Evolutionary conservation across 768 basidiomycete genomes (phyloP).

Genomic region (Amanita brunnescens): DNA sequence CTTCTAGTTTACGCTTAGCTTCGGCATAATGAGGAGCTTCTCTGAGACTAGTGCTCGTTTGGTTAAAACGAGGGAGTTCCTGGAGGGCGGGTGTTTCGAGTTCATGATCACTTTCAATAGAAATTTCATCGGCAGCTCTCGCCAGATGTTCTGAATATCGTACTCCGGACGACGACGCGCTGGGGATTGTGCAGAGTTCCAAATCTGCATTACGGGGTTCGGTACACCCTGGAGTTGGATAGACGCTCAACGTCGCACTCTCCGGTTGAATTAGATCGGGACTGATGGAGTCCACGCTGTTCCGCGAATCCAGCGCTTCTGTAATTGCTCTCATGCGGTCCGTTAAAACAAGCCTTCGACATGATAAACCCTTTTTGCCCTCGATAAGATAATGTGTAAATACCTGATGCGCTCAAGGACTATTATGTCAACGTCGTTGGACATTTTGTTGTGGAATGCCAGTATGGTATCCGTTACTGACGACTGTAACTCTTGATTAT

Average conservation of each 20-base stretch:
- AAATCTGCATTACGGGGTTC: not conserved
- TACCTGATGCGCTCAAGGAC: constrained; percentile 35
- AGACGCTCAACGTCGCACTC: not conserved
- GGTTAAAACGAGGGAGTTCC: not conserved
- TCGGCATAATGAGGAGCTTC: constrained; percentile 34
- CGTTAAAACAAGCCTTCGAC: not conserved
- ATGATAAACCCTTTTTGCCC: not conserved
- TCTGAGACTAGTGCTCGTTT: not conserved
- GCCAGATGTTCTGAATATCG: not conserved
- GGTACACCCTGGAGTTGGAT: not conserved
- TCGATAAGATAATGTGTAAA: constrained; percentile 3
- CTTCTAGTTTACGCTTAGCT: constrained; percentile 42
- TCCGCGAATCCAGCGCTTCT: constrained; percentile 21
- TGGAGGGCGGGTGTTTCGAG: not conserved
- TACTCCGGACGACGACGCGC: not conserved
- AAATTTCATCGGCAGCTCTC: not conserved
- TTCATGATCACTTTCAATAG: not conserved
- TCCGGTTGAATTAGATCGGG: no score
- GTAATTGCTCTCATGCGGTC: constrained; percentile 31
- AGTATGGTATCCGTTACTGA: constrained; percentile 20
- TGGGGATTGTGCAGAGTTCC: not conserved
- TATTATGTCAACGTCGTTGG: constrained; percentile 30
- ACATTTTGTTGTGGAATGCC: constrained; percentile 15
- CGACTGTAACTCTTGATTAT: constrained; percentile 23
- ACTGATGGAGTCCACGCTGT: not conserved